These are phyloP conservation scores for Plectosphaerella plurivora DNA, from an alignment of 2,329 filamentous ascomycete genomes.

Conservation along the genomic window DNA sequence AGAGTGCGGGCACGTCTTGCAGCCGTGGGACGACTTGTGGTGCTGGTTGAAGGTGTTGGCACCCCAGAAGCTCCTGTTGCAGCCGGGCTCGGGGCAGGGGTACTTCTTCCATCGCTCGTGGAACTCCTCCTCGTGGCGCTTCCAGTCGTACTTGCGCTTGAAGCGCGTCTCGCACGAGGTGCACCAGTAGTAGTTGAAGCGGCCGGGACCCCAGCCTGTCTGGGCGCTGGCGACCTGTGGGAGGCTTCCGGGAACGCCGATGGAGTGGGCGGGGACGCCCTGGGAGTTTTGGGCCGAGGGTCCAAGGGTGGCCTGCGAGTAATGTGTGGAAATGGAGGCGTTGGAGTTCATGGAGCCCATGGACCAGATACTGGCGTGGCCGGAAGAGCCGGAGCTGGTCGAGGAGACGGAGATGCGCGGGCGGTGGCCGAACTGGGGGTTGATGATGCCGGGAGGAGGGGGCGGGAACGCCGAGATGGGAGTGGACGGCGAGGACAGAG, in stretches of 20 bases:
- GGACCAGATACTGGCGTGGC: constrained; percentile 28
- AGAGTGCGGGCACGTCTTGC: constrained; percentile 61
- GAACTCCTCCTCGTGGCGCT: constrained; percentile 65
- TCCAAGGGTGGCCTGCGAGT: constrained; percentile 29
- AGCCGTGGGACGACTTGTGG: constrained; percentile 61
- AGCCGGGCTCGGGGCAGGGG: constrained; percentile 57
- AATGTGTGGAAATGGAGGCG: constrained; percentile 21
- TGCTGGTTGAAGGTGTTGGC: constrained; percentile 66
- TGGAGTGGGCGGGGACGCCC: constrained; percentile 16
- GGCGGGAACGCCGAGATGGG: neutral
- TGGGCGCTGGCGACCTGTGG: constrained; percentile 13
- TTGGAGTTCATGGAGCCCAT: constrained; percentile 19
- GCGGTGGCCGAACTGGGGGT: constrained; percentile 28
- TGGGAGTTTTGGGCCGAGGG: constrained; percentile 27
- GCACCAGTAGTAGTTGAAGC: constrained; percentile 48
- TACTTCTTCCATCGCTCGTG: constrained; percentile 66
- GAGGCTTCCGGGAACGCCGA: constrained; percentile 6
- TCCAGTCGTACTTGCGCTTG: constrained; percentile 66
- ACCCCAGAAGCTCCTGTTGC: constrained; percentile 64
- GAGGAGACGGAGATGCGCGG: constrained; percentile 44
- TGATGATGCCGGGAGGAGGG: constrained; percentile 19
- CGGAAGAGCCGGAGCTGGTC: constrained; percentile 44
- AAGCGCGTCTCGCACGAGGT: constrained; percentile 60
- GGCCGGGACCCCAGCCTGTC: constrained; percentile 13
- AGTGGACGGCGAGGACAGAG: constrained; percentile 2